Evolutionary conservation across 2,329 filamentous ascomycete species (phyloP).

Genomic region (Nemania diffusa): DNA sequence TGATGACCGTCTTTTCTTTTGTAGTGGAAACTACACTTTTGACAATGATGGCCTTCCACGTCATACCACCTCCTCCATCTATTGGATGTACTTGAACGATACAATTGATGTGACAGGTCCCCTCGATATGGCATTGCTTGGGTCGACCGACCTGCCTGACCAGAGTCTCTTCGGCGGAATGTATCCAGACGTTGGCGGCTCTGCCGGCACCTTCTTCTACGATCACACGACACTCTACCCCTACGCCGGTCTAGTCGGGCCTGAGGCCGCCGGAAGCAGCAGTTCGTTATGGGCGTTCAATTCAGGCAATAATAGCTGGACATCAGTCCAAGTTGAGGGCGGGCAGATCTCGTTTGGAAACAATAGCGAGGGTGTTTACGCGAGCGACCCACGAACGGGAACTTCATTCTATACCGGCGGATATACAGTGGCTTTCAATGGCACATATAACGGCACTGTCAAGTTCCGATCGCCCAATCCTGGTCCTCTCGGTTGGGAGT

Average conservation of each 20-base stretch:
- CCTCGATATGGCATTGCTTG: constrained; percentile 26
- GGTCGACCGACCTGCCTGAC: constrained; percentile 27
- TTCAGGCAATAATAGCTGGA: constrained; percentile 29
- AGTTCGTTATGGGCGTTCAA: constrained; percentile 38
- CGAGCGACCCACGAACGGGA: constrained; percentile 35
- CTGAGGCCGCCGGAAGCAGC: constrained; percentile 20
- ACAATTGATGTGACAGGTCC: constrained; percentile 34
- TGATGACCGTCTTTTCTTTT: constrained; percentile 37
- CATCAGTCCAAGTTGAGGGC: constrained; percentile 18
- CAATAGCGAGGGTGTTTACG: constrained; percentile 27
- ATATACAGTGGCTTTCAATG: constrained; percentile 27
- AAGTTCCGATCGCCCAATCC: constrained; percentile 32
- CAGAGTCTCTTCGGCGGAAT: constrained; percentile 22
- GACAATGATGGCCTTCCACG: constrained; percentile 30
- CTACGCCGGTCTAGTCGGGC: constrained; percentile 29
- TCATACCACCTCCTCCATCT: constrained; percentile 29
- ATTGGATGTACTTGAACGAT: constrained; percentile 35
- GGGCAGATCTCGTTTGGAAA: constrained; percentile 24
- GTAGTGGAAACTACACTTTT: constrained; percentile 39
- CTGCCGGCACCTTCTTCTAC: constrained; percentile 35
- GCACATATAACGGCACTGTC: constrained; percentile 33
- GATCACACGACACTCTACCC: constrained; percentile 36
- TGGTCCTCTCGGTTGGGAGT: constrained; percentile 24
- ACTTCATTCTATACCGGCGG: constrained; percentile 37
- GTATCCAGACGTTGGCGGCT: constrained; percentile 11